Conservation (phyloP, 352 stramenopile genomes). For the Pythium phragmiticola region DNA sequence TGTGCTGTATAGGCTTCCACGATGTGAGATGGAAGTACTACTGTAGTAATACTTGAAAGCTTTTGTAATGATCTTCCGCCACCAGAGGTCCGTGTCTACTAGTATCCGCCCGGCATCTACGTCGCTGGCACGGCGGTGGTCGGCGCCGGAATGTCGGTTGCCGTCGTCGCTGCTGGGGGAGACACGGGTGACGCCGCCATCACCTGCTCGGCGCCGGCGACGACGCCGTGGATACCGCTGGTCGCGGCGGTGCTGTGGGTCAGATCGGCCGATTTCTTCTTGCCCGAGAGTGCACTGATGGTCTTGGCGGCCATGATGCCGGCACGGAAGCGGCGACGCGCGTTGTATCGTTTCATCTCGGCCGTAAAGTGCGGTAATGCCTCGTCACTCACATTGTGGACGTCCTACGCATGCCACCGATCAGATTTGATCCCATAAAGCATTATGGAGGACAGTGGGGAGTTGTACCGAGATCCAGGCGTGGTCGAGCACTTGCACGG, state of each 20-base stretch:
- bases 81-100: no score
- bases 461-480: conserved; percentile 82
- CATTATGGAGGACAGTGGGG: background rate
- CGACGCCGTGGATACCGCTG: conserved; percentile 10
- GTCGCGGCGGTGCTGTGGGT: conserved; percentile 21
- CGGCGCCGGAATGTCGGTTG: conserved; percentile 18
- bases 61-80: background rate
- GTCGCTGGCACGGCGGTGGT: conserved; percentile 3
- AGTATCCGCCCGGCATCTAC: background rate
- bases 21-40: background rate
- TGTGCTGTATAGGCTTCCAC: no score
- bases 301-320: conserved; percentile 82
- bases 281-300: conserved; percentile 42
- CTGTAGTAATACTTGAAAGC: background rate
- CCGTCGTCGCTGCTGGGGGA: conserved; percentile 7
- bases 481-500: conserved; percentile 79
- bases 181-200: conserved; percentile 19
- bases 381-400: conserved; percentile 71
- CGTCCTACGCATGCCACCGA: conserved; percentile 31
- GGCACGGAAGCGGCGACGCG: conserved; percentile 71
- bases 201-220: conserved; percentile 23
- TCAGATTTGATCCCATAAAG: background rate
- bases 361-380: conserved; percentile 84
- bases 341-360: conserved; percentile 90
- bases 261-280: conserved; percentile 53